Percentiles rank a stretch among this genome's conserved stretches.
Evolutionary conservation across 805 yeast genomes (phyloP).

Genomic region (Zygoascus bituminiphila): DNA sequence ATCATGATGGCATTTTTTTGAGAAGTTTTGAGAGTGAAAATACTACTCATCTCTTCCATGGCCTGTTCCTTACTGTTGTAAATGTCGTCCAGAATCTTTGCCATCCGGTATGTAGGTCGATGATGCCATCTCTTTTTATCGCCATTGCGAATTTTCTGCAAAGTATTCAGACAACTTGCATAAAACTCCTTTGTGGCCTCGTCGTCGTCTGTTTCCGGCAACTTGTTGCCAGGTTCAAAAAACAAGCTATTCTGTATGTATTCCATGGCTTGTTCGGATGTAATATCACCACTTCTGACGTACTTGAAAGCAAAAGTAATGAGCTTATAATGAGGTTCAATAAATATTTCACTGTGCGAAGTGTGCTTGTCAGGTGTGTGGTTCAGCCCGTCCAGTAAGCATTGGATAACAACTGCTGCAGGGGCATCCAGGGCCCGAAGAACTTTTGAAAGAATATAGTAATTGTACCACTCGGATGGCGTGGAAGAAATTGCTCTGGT

Average conservation of each 20-base stretch:
- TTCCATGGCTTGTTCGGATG: slow-evolving; percentile 32
- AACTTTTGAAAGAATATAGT: slow-evolving; percentile 50
- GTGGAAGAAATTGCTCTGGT: slow-evolving; percentile 37
- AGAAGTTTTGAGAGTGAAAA: slow-evolving; percentile 56
- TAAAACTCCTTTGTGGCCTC: slow-evolving; percentile 27
- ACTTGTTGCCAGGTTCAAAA: slow-evolving; percentile 14
- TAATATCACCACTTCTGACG: slow-evolving; percentile 33
- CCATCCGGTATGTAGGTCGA: slow-evolving; percentile 65
- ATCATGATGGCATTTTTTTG: slow-evolving; percentile 69
- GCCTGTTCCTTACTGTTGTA: slow-evolving; percentile 48
- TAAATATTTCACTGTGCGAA: slow-evolving; percentile 42
- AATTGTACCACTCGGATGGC: slow-evolving; percentile 51
- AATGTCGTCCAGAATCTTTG: slow-evolving; percentile 51
- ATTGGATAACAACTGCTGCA: slow-evolving; percentile 24
- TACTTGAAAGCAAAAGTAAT: slow-evolving; percentile 53
- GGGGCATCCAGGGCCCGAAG: slow-evolving; percentile 40
- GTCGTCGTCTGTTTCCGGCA: neutral
- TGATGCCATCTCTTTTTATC: slow-evolving; percentile 94
- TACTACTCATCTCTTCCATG: slow-evolving; percentile 49
- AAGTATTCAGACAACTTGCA: slow-evolving; percentile 35
- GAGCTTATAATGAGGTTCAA: slow-evolving; percentile 73
- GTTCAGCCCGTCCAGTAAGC: slow-evolving; percentile 18
- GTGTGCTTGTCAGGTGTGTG: slow-evolving; percentile 14
- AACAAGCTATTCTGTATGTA: slow-evolving; percentile 33
- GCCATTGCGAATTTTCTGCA: slow-evolving; percentile 40